A percentile compares a stretch with the other conserved stretches of the same genome.
These are phyloP conservation scores for Fusarium sp. DNA, from an alignment of 2,329 filamentous ascomycete genomes.

Conservation along the genomic window DNA sequence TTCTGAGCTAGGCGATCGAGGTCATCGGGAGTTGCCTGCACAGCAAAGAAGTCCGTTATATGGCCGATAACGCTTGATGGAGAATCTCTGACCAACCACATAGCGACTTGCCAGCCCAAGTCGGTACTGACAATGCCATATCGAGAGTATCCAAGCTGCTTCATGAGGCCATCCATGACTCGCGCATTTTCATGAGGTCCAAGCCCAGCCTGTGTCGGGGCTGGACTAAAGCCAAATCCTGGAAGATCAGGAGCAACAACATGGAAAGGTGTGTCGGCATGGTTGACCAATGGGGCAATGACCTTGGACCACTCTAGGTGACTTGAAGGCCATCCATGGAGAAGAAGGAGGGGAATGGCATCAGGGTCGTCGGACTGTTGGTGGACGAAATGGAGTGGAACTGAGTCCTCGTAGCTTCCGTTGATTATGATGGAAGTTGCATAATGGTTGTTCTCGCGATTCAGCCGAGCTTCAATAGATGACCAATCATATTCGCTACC, in stretches of 20 bases:
- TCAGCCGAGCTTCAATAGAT: neutral
- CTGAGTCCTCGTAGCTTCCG: neutral
- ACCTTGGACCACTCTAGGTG: conserved; percentile 14
- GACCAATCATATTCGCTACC: conserved; percentile 2
- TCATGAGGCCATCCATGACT: conserved; percentile 57
- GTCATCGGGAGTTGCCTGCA: conserved; percentile 8
- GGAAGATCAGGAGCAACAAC: conserved; percentile 61
- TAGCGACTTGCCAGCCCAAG: conserved; percentile 35
- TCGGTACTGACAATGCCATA: conserved; percentile 52
- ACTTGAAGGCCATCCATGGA: conserved; percentile 2
- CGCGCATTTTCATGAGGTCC: conserved; percentile 48
- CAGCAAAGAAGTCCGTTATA: conserved; percentile 7
- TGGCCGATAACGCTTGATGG: conserved; percentile 3
- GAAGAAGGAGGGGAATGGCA: neutral
- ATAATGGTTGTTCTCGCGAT: neutral
- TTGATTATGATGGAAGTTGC: neutral
- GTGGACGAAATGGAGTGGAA: conserved; percentile 11
- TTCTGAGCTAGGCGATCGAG: neutral
- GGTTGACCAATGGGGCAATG: neutral
- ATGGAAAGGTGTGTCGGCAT: conserved; percentile 53
- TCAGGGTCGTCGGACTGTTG: neutral
- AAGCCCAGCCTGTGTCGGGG: conserved; percentile 47
- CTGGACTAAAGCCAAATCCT: conserved; percentile 59
- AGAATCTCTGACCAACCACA: neutral
- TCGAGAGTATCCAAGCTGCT: conserved; percentile 54